Base-by-base conservation (phyloP, 345 rosid species). In the Punica granatum region DNA sequence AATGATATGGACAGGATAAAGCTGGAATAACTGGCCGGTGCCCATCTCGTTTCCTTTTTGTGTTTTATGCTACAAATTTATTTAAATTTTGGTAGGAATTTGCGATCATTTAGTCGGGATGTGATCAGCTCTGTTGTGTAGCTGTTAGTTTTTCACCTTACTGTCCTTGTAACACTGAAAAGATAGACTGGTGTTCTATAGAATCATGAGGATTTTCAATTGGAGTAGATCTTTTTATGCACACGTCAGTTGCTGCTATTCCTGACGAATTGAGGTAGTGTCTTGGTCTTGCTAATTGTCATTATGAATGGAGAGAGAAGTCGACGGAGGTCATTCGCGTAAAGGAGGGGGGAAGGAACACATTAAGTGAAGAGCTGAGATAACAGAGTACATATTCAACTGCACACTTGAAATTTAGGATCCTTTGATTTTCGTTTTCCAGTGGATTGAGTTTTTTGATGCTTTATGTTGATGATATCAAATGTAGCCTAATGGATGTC, bases 1-100 rank as follows among this genome's bases (percentile, higher is more conserved):
- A 85, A 79, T 64, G 92, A 88, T 71, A 79, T 91, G 88, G 98
- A 91, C 73, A 78, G 88, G 69, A 66, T 88, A 74, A 84, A 82
- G 82, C 83, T 94, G 79, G 97, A 89, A 4, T 94, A 82, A 82
- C 15, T 6, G 26, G 14, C 1, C 10, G 19, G 33, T 9, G 28
- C 33, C 35, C 41, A 28, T 23, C 3, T 58, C 23, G 53, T 49
- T 26, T 26, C 33, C 7, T 26, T 13, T 25, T 26, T 12, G 15
- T 21, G 60, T 12, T 28, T 28, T 54, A 4, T 54, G 28, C 60
- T 54, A 28, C 13, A 28, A 54, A 11, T 23, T 28, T 51, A 51
- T 28, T 26, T 54, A 54, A 54, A 13, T 26, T 26, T 54, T 54
- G 32, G 33, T 54, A 54, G 60, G 23, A 26, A 54, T 26, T 49